Evolutionary conservation across 495 filamentous ascomycete genomes (phyloP).

Genomic region (Evernia prunastri): DNA sequence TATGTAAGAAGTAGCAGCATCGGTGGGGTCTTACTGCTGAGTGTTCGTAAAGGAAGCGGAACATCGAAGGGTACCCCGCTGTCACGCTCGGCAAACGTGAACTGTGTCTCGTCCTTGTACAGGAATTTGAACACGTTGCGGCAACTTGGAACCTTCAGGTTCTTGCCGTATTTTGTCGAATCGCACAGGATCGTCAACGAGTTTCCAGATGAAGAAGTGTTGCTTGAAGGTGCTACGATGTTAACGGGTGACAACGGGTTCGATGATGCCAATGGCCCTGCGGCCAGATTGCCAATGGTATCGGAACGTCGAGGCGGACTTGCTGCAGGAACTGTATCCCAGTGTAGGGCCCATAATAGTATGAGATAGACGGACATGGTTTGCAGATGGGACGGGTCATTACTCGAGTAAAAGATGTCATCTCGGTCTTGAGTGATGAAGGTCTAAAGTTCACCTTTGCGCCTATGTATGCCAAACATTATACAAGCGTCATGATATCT

Average conservation of each 20-base stretch:
- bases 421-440: not conserved
- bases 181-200: not conserved
- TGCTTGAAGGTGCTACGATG: not conserved
- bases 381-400: not conserved
- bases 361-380: not conserved
- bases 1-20: not conserved
- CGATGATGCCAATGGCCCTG: not conserved
- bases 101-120: not conserved
- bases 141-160: conserved; percentile 5
- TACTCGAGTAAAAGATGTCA: not conserved
- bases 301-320: not conserved
- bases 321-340: not conserved
- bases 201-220: not conserved
- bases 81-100: not conserved
- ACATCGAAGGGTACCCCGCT: not conserved
- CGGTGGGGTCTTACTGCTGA: not conserved
- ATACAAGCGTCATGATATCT: not conserved
- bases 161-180: not conserved
- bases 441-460: not conserved
- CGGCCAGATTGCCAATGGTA: not conserved
- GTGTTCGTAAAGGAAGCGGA: not conserved
- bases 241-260: not conserved
- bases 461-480: not conserved
- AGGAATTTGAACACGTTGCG: not conserved
- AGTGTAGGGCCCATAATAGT: not conserved